phyloP scores from a whole-genome alignment of 1,284 basidiomycete genomes.

The Cutaneotrichosporon dermatis region DNA sequence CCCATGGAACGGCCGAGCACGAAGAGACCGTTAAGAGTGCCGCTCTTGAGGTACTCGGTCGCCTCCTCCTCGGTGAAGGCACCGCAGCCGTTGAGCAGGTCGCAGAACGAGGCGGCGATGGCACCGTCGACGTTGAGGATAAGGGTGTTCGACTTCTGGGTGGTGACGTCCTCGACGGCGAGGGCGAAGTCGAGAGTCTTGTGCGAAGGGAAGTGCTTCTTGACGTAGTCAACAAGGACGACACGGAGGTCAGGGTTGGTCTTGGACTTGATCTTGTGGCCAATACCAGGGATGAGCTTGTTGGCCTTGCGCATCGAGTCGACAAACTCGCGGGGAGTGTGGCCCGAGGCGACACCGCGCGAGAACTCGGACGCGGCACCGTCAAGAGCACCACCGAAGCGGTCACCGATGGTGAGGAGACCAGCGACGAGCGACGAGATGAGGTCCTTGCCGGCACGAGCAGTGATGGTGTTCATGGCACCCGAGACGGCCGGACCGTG shows the following conservation, averaged over 20 bases:
- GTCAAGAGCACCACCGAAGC: conserved; percentile 98
- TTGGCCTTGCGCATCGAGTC: conserved; percentile 93
- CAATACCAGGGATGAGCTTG: conserved; percentile 95
- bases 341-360: conserved; percentile 78
- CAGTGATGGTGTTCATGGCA: conserved; percentile 99
- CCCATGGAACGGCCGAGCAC: conserved; percentile 96
- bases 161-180: conserved; percentile 96
- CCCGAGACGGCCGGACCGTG: conserved; percentile 83
- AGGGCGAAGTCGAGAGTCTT: conserved; percentile 93
- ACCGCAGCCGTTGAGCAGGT: conserved; percentile 85
- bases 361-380: conserved; percentile 97
- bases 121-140: conserved; percentile 95
- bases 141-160: conserved; percentile 93
- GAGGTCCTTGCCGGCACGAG: conserved; percentile 97
- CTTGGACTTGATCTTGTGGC: conserved; percentile 99
- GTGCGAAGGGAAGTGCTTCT: conserved; percentile 91
- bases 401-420: conserved; percentile 94
- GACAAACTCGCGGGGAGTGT: conserved; percentile 95
- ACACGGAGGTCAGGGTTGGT: conserved; percentile 97
- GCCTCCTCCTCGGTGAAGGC: conserved; percentile 96
- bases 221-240: conserved; percentile 94
- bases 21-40: conserved; percentile 84
- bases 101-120: conserved; percentile 97
- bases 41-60: conserved; percentile 86
- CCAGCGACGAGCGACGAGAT: conserved; percentile 95